Evolutionary conservation across 2,329 filamentous ascomycete species (phyloP), one percentile per base, ranked within the genome.

Genomic region (Ascochyta rabiei): DNA sequence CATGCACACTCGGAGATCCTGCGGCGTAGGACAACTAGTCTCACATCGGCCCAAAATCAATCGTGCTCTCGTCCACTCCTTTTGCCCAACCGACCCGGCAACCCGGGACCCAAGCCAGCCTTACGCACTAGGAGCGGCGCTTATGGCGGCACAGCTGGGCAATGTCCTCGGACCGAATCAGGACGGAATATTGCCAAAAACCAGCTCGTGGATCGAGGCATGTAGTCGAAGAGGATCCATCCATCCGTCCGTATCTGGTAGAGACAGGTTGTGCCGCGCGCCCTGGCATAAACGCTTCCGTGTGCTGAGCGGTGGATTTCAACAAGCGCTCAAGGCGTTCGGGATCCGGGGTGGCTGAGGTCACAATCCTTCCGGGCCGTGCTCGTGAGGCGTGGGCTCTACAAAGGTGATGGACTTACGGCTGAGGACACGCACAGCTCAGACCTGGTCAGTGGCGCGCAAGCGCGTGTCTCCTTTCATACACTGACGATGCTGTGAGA

Each of bases 141-240:
- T 50, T 58, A 54, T 19, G n/a, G 51, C 56, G 56, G 51, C 56
- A 54, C 45, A 55, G 51, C 37, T 43, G 49, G 19, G 31, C 34
- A 9, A 34, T 19, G 44, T 51, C 26, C 38, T 48, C 53, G 53
- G 53, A 43, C 53, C 53, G 53, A 56, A 44, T 51, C 48, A 42
- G 37, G 28, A 37, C 37, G n/a, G 31, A 34, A 23, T 28, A 30
- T 23, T 37, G 41, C 18, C 18, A 44, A 24, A 54, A 23, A 24
- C 16, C 18, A 45, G 10, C 28, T 19, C 26, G n/a, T 21, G 15
- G n/a, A 49, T 45, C 28, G 30, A 41, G 34, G 19, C 40, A 54
- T 49, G 24, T 30, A 16, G 35, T 34, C 13, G 16, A 34, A 18
- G 12, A 19, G 39, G 44, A 44, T n/a, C n/a, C n/a, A n/a, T n/a